Conservation (phyloP, 1,284 basidiomycete species). For the Cryptococcus sp. region DNA sequence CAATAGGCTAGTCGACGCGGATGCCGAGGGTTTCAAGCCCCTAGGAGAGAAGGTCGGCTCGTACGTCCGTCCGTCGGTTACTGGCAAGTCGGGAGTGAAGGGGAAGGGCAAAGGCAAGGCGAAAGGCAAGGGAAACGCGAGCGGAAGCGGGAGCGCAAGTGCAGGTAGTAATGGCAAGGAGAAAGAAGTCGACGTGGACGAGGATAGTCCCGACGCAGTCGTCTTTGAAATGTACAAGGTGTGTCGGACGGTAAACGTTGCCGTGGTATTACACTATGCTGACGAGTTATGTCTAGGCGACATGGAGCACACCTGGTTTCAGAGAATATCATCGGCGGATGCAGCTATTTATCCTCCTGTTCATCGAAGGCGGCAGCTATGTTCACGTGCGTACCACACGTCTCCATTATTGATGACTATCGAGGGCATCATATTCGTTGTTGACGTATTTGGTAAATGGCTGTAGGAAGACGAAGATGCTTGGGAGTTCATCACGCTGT, state of each 20-base stretch:
- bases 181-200: conserved; percentile 53
- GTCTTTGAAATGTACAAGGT: conserved; percentile 86
- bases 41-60: conserved; percentile 72
- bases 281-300: conserved; percentile 58
- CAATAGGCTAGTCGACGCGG: conserved; percentile 66
- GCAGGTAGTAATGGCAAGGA: conserved; percentile 5
- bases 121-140: conserved; percentile 34
- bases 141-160: neutral
- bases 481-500: conserved; percentile 84
- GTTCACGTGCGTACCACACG: conserved; percentile 61
- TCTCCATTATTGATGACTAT: too few species aligned
- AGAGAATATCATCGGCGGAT: conserved; percentile 88
- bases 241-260: conserved; percentile 38
- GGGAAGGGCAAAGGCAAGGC: conserved; percentile 63
- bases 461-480: conserved; percentile 71
- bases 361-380: conserved; percentile 93
- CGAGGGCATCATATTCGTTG: too few species aligned
- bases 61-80: conserved; percentile 63
- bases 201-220: conserved; percentile 63
- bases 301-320: conserved; percentile 86
- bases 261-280: neutral
- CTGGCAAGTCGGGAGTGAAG: conserved; percentile 31
- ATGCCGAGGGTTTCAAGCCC: conserved; percentile 74
- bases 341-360: conserved; percentile 91
- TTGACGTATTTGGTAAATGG: neutral